Evolutionary conservation across 2,329 filamentous ascomycete species (phyloP).

Genomic region (Colletotrichum aenigma): DNA sequence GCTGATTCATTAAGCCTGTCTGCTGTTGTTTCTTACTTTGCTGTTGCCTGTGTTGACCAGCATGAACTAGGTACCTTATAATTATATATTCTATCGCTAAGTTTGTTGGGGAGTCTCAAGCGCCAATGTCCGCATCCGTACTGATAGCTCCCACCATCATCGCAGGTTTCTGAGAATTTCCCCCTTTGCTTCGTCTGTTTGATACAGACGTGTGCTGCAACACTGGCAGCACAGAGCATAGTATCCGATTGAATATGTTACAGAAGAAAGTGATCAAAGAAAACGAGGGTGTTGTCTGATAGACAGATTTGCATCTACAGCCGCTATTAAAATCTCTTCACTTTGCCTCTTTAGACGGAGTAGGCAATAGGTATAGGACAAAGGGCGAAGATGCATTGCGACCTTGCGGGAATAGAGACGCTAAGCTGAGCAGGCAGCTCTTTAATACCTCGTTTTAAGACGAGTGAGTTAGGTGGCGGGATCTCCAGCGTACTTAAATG

Average conservation of each 20-base stretch:
- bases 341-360: neutral
- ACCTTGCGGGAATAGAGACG: neutral
- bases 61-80: neutral
- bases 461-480: neutral
- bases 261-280: neutral
- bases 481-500: neutral
- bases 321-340: neutral
- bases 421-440: neutral
- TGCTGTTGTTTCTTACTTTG: no score
- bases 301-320: neutral
- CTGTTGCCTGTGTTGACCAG: neutral
- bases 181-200: neutral
- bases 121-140: neutral
- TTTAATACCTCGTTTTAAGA: neutral
- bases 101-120: neutral
- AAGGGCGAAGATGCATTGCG: neutral
- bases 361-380: neutral
- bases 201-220: neutral
- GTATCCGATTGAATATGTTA: neutral
- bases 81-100: no score
- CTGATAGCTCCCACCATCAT: no score
- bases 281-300: neutral
- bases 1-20: neutral
- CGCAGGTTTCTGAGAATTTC: no score
- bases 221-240: neutral